These are phyloP conservation scores for Pythium chondricola DNA, from an alignment of 352 stramenopile species.

Conservation along the genomic window DNA sequence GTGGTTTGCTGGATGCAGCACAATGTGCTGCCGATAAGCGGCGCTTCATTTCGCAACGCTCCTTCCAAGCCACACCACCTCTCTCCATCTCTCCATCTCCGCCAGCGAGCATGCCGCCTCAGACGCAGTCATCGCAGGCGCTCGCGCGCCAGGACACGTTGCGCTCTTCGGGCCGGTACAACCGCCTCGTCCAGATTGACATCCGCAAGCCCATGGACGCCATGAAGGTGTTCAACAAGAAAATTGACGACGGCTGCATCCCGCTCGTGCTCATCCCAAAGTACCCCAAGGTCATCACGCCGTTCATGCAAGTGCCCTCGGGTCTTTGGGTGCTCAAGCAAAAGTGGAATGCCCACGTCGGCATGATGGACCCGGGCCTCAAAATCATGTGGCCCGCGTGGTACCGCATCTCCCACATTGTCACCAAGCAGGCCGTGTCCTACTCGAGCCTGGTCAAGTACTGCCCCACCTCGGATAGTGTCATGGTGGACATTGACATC, in stretches of 20 bases:
- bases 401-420: conserved; percentile 82
- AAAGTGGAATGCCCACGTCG: conserved; percentile 75
- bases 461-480: conserved; percentile 79
- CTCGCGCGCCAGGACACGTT: neutral
- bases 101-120: neutral
- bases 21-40: too few relatives aligned
- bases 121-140: neutral
- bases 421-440: conserved; percentile 80
- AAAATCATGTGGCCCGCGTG: conserved; percentile 74
- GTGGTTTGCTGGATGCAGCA: too few relatives aligned
- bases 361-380: conserved; percentile 74
- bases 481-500: conserved; percentile 88
- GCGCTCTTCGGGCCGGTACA: conserved; percentile 19
- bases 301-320: conserved; percentile 59
- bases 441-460: conserved; percentile 68
- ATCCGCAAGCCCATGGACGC: conserved; percentile 46
- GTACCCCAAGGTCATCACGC: conserved; percentile 45
- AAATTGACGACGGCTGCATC: conserved; percentile 43
- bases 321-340: conserved; percentile 80
- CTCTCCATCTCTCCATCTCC: neutral
- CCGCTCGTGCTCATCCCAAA: conserved; percentile 55
- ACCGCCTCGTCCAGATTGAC: conserved; percentile 46
- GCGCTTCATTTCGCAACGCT: conserved; percentile 2
- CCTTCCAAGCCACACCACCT: neutral
- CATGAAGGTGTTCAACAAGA: conserved; percentile 53